Evolutionary conservation across 1,139 yeast species (phyloP).

Genomic region (Pichia inconspicua): DNA sequence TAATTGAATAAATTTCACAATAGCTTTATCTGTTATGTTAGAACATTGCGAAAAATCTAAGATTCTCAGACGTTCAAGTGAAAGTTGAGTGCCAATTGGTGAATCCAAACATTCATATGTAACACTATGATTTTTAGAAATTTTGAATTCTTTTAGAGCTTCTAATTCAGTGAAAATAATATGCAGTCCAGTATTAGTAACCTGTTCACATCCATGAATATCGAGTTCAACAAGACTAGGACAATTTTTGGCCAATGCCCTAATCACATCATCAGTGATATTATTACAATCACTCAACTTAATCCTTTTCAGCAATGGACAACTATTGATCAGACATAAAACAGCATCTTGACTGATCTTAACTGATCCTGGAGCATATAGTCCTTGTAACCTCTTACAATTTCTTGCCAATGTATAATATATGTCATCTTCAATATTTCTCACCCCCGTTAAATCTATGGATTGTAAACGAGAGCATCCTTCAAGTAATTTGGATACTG

Average conservation of each 20-base stretch:
- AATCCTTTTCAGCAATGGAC: slow-evolving; percentile 75
- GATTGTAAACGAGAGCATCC: slow-evolving; percentile 72
- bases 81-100: slow-evolving; percentile 32
- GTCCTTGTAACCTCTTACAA: slow-evolving; percentile 77
- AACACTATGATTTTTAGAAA: slow-evolving; percentile 65
- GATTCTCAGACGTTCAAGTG: slow-evolving; percentile 56
- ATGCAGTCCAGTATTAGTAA: slow-evolving; percentile 56
- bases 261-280: slow-evolving; percentile 63
- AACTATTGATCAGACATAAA: slow-evolving; percentile 47
- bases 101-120: slow-evolving; percentile 54
- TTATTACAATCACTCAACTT: slow-evolving; percentile 67
- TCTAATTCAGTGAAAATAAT: slow-evolving; percentile 57
- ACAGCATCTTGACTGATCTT: slow-evolving; percentile 61
- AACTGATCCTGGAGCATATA: slow-evolving; percentile 82
- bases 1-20: slow-evolving; percentile 59
- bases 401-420: slow-evolving; percentile 60
- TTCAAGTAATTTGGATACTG: slow-evolving; percentile 54
- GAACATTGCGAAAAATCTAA: slow-evolving; percentile 82
- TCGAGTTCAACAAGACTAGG: slow-evolving; percentile 83
- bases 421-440: slow-evolving; percentile 57
- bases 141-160: slow-evolving; percentile 74
- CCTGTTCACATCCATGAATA: slow-evolving; percentile 71
- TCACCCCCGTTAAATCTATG: slow-evolving; percentile 85
- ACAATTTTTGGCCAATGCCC: slow-evolving; percentile 58
- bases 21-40: slow-evolving; percentile 71